Base-by-base conservation (phyloP, 306 rosid genomes). In the Vicia faba region DNA sequence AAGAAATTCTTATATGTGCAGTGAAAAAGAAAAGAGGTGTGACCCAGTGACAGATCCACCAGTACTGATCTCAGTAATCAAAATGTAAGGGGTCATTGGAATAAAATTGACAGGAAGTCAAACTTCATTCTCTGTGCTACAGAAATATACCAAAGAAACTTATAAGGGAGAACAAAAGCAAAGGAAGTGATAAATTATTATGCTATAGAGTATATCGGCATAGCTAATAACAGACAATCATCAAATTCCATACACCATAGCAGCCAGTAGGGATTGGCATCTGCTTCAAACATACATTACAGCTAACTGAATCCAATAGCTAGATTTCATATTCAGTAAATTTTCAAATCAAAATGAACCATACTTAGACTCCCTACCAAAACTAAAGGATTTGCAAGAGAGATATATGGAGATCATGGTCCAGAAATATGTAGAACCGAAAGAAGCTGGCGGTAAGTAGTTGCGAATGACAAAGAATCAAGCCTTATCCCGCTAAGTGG, bases 21-120 rank as follows among this genome's bases (percentile, higher is more conserved):
- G 8, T 11, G 6, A 46, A 18, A 44, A 1, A 39, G 8, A 48
- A 28, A 20, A 62, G 11, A 8, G 19, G 28, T 2, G 2, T 29
- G 46, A 50, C 49, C 29, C 36, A 3, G 25, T 35, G 36, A 60
- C 60, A 72, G 40, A 15, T 60, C 25, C 51, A 3, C 28, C 23
- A 54, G 7, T 12, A 14, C 20, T 25, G 26, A 54, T 35, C 23
- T 11, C 46, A 72, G 29, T 29, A 69, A 44, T 6, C 44, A 11
- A 63, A 63, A 7, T 61, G 40, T n/a, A 3, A 38, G 28, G 64
- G 20, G 49, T 14, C 40, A 26, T 33, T 38, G 39, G 40, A 61
- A 62, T 12, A 58, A 72, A 59, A 60, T 18, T 41, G 46, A 15
- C 44, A 23, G 46, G 71, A 3, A 44, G 43, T 33, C 16, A 12